These are phyloP conservation scores for Boehmeria nivea DNA, from an alignment of 306 rosid species.

Conservation along the genomic window DNA sequence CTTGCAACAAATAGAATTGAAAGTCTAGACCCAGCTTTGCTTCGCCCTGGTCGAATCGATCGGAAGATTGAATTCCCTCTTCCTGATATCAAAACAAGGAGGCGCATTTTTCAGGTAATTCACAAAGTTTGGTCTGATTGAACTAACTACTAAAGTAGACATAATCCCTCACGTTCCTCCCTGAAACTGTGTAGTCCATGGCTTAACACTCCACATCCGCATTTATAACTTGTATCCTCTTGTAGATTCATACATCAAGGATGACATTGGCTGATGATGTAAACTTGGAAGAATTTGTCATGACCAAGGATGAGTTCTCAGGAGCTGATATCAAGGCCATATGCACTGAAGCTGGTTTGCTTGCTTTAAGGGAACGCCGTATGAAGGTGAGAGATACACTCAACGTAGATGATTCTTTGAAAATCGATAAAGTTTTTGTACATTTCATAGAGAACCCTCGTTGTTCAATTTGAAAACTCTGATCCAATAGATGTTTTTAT, in stretches of 20 bases:
- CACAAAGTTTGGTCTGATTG: background rate
- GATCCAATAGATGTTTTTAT: background rate
- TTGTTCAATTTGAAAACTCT: no score
- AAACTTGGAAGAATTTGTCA: conserved; percentile 92
- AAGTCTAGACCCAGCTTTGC: conserved; percentile 93
- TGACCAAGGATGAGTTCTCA: conserved; percentile 98
- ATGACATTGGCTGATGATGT: conserved; percentile 98
- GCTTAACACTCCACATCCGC: background rate
- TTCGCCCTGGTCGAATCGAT: conserved; percentile 94
- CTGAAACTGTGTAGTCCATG: background rate
- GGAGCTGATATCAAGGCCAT: conserved; percentile 99
- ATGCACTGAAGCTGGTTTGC: conserved; percentile 97
- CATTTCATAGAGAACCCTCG: no score
- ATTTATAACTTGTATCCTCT: background rate
- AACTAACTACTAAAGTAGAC: conserved; percentile 12
- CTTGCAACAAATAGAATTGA: conserved; percentile 94
- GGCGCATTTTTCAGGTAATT: conserved; percentile 87
- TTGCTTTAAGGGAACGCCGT: conserved; percentile 89
- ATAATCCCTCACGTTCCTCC: background rate
- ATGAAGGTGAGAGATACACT: conserved; percentile 69
- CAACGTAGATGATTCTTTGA: background rate
- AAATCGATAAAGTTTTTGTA: background rate
- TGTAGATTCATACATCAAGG: conserved; percentile 94
- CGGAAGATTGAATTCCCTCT: conserved; percentile 95
- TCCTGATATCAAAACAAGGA: conserved; percentile 96